Evolutionary conservation across 257 asterid genomes (phyloP), one percentile per base, ranked within the genome.

Genomic region (Solanum pennellii): DNA sequence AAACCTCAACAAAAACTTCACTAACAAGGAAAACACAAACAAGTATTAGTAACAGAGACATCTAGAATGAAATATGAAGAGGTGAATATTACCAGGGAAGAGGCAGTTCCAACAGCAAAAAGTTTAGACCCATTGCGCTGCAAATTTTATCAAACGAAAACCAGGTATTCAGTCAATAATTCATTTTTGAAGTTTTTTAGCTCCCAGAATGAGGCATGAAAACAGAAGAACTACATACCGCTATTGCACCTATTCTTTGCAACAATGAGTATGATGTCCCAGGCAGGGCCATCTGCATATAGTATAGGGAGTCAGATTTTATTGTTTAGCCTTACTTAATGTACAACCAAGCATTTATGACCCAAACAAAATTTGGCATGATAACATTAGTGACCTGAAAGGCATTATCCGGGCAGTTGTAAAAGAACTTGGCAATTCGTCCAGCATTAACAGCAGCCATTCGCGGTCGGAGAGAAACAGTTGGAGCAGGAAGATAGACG

Each of bases 401-500:
- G 23, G 99, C 99, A 88, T 96, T 96, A 88, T 94, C 99, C 0
- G 98, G 99, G 88, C 99, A 96, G 86, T 68, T 82, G 89, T 95
- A 86, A n/a, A 96, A 94, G 93, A 93, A 96, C 89, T 92, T 96
- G 79, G 98, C 95, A 87, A 95, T 71, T 62, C 91, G 90, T 15
- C 99, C 99, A 73, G 98, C 98, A 88, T 90, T 89, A 89, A 88
- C 90, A 7, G 93, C 94, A 7, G 93, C 94, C 75, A 94, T 94
- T 84, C 97, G 95, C 16, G 95, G 69, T 60, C 95, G 93, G 86
- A 96, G 98, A 89, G 99, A 93, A 89, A 96, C 94, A n/a, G 99
- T 96, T 42, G 98, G 99, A 87, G 98, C 99, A 18, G 98, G 99
- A 87, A 96, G 98, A 91, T 94, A 96, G 69, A 96, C 98, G 59